These are phyloP conservation scores for Calonectria fujianensis DNA, from an alignment of 2,329 filamentous ascomycete species.

Conservation along the genomic window DNA sequence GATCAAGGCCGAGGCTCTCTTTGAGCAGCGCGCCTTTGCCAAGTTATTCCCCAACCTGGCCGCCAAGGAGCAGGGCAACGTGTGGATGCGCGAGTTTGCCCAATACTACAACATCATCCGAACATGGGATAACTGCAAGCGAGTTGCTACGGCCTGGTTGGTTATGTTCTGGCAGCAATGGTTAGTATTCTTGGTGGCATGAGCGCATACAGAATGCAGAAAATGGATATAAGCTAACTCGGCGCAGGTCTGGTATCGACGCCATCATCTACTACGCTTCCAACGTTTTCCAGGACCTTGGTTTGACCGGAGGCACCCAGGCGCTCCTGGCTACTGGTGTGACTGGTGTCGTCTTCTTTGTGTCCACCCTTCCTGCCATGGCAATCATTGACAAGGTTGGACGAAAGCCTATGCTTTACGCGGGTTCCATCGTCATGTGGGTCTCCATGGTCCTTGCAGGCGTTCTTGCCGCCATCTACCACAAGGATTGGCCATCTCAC, in stretches of 20 bases:
- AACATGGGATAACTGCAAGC: slow-evolving; percentile 72
- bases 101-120: slow-evolving; percentile 64
- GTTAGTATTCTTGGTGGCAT: slow-evolving; percentile 14
- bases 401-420: slow-evolving; percentile 62
- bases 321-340: slow-evolving; percentile 81
- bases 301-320: slow-evolving; percentile 75
- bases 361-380: slow-evolving; percentile 59
- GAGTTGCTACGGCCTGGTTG: slow-evolving; percentile 78
- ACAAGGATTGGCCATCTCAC: slow-evolving; percentile 61
- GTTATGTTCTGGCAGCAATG: slow-evolving; percentile 77
- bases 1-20: slow-evolving; percentile 85
- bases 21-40: slow-evolving; percentile 82
- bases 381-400: slow-evolving; percentile 64
- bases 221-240: background rate
- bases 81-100: slow-evolving; percentile 66
- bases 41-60: slow-evolving; percentile 72
- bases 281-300: slow-evolving; percentile 79
- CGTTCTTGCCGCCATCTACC: slow-evolving; percentile 63
- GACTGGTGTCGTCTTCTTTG: slow-evolving; percentile 81
- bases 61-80: slow-evolving; percentile 63
- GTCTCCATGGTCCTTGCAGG: slow-evolving; percentile 63
- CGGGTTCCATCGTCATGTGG: slow-evolving; percentile 63
- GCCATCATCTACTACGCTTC: slow-evolving; percentile 69
- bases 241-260: slow-evolving; percentile 45
- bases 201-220: background rate